Evolutionary conservation across 768 basidiomycete genomes (phyloP), one percentile per base, ranked within the genome.

Genomic region (Tephrocybe sp.): DNA sequence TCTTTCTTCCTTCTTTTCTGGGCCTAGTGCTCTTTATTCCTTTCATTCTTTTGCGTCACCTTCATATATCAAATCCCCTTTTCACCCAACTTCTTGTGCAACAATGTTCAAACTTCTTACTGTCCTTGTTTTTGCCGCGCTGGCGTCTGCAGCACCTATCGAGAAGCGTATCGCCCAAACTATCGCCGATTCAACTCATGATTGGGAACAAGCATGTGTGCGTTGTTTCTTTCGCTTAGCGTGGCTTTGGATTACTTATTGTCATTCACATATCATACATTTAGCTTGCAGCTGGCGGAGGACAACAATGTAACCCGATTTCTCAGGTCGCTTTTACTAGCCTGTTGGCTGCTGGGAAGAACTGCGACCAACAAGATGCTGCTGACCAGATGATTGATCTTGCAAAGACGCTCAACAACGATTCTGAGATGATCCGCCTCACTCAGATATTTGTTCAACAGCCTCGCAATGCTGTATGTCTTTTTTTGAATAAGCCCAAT

Each of bases 131-230:
- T 39, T 60, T 31, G 52, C 66, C 45, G 62, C 61, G 23, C 53
- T 62, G 34, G 68, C 67, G 35, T 58, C 66, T 13, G 68, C 68
- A 51, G 62, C 68, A 39, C 68, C 70, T 53, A 36, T 72, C 43
- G 59, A 68, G 48, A 80, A 76, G 65, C 76, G 79, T 34, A 79
- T 81, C 55, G 72, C 68, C 1, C 80, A 82, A 61, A 60, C 62
- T 35, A 80, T 79, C 44, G 49, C 71, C 3, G 76, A 74, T 42
- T 71, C 80, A 1, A 80, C 77, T 12, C 58, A 62, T 14, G 60
- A 73, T 42, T 82, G 79, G 79, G 77, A 76, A 55, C 61, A 71
- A 39, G 79, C 79, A 41, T 81, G 80, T 50, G 77, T 81, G 67
- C 31, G 78, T 70, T 23, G 26, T 22, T 20, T 8, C 31, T 31